These are phyloP conservation scores for Puya raimondii DNA, from an alignment of 176 grass and related monocot genomes.

Conservation along the genomic window DNA sequence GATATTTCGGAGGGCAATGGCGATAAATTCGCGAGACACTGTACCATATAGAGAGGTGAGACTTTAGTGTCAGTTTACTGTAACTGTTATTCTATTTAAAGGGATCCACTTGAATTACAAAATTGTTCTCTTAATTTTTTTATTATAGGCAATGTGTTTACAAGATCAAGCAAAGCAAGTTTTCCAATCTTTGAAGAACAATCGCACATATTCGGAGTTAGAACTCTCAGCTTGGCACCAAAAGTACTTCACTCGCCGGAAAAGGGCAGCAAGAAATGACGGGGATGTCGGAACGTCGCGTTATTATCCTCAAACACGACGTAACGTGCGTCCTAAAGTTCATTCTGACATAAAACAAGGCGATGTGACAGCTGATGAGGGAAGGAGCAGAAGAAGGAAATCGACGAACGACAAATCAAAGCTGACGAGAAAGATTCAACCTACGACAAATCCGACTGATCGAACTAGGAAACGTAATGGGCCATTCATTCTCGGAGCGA, in stretches of 20 bases:
- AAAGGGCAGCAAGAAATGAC: slow-evolving; percentile 9
- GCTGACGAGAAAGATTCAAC: neutral
- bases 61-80: neutral
- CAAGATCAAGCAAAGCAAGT: slow-evolving; percentile 46
- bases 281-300: neutral
- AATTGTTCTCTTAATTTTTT: neutral
- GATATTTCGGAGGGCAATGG: slow-evolving; percentile 59
- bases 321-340: neutral
- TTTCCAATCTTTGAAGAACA: slow-evolving; percentile 46
- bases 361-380: neutral
- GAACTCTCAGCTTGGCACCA: slow-evolving; percentile 38
- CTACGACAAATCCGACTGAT: neutral
- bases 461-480: neutral
- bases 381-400: neutral
- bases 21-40: slow-evolving; percentile 41
- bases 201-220: slow-evolving; percentile 34
- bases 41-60: slow-evolving; percentile 44
- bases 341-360: neutral
- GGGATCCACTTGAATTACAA: too few species aligned
- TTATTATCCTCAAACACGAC: neutral
- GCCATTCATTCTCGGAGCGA: neutral
- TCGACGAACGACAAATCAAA: neutral
- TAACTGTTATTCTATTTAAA: neutral
- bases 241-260: slow-evolving; percentile 17
- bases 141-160: slow-evolving; percentile 36